Base-by-base conservation (phyloP, 2,329 filamentous ascomycete species). In the Aschersonia sp. region DNA sequence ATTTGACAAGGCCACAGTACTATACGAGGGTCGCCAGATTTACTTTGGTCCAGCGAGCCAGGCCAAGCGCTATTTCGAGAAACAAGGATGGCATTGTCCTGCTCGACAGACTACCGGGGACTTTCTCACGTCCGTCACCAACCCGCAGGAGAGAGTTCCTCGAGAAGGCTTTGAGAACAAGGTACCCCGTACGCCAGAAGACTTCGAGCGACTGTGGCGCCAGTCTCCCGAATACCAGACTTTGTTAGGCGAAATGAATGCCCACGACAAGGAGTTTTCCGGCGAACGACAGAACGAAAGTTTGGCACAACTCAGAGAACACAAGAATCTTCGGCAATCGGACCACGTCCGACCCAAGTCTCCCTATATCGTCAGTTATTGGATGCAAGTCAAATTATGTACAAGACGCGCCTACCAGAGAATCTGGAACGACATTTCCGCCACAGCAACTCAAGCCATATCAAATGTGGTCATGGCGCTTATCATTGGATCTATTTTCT, bases 11-110 rank as follows among this genome's bases (percentile, higher is more conserved):
- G 78, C 77, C 0, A 72, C 80, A 0, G 81, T 91, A 0, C 67
- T 89, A 0, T 88, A 89, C 56, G 82, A 89, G 57, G 86, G 85
- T 1, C 74, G 81, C 0, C 77, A 89, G 57, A 89, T 89, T 52
- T 91, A 79, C 65, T 89, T 82, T 52, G 86, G 85, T 0, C 74
- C 76, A 0, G 75, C 78, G 0, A 59, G 56, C 5, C 60, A 68
- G 2, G 85, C 84, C 0, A 80, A 74, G 55, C 59, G 60, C 0
- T 89, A 79, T 61, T 89, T 89, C 51, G 75, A 80, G 55, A 65
- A 73, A 9, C 77, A 84, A 62, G 85, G 85, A 41, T 89, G 78
- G 72, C 60, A 73, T 35, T 86, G 82, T 54, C 81, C 81, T 0
- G 61, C 71, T 3, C 73, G 83, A 3, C 81, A 85, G 58, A 85